A percentile compares a stretch with the other conserved stretches of the same genome.
phyloP scores from a whole-genome alignment of 129 eudicot species.

The Artemisia tridentata region DNA sequence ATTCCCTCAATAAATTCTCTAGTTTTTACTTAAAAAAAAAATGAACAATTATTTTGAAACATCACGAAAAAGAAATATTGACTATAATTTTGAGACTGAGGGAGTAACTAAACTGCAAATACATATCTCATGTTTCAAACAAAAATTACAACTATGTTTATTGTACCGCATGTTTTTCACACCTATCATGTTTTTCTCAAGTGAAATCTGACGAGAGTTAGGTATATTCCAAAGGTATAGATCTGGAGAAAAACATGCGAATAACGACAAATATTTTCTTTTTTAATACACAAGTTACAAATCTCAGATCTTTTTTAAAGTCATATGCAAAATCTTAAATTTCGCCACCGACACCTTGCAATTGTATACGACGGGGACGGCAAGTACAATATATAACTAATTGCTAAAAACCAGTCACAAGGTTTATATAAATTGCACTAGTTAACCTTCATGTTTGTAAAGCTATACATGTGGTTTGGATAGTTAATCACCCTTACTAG shows the following conservation, averaged over 20 bases:
- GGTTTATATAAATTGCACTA: neutral
- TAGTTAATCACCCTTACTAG: too few species aligned
- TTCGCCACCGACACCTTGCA: conserved; percentile 12
- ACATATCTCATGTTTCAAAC: too few species aligned
- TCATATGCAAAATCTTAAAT: conserved; percentile 1
- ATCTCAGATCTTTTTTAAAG: conserved; percentile 16
- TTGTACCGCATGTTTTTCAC: too few species aligned
- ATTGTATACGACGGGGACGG: conserved; percentile 3
- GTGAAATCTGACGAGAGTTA: too few species aligned
- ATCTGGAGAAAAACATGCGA: conserved; percentile 2
- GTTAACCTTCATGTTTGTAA: neutral
- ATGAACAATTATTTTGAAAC: too few species aligned
- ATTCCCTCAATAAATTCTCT: too few species aligned
- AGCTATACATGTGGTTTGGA: neutral
- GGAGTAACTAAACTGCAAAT: too few species aligned
- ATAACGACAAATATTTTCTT: neutral
- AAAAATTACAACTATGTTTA: too few species aligned
- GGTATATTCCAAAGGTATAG: conserved; percentile 11
- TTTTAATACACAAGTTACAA: neutral
- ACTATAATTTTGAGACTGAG: too few species aligned
- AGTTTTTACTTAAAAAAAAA: too few species aligned
- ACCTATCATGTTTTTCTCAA: too few species aligned
- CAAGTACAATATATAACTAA: neutral
- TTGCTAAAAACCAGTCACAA: neutral
- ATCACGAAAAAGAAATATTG: too few species aligned